phyloP scores from a whole-genome alignment of 495 filamentous ascomycete species.

The Gamarada debralockiae region DNA sequence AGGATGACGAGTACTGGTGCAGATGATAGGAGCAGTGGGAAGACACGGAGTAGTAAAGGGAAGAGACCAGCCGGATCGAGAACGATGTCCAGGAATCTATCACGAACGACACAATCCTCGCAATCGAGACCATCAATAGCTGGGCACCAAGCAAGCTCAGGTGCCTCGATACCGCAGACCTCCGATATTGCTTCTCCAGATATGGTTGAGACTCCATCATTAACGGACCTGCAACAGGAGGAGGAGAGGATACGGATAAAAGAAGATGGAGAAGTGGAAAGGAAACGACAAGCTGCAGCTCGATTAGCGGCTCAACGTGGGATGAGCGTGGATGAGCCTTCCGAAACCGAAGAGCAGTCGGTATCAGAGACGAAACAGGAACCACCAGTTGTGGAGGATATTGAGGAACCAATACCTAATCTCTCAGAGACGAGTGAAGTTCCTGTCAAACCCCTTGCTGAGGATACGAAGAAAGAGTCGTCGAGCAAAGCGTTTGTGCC shows the following conservation, averaged over 20 bases:
- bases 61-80: slow-evolving; percentile 51
- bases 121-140: slow-evolving; percentile 33
- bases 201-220: slow-evolving; percentile 46
- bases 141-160: slow-evolving; percentile 29
- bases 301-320: slow-evolving; percentile 69
- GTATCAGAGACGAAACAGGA: slow-evolving; percentile 13
- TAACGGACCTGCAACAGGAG: slow-evolving; percentile 72
- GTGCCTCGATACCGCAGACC: slow-evolving; percentile 24
- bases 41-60: slow-evolving; percentile 56
- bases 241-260: slow-evolving; percentile 63
- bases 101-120: slow-evolving; percentile 47
- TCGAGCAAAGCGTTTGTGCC: slow-evolving; percentile 19
- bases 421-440: too few species aligned
- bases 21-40: slow-evolving; percentile 70
- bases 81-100: slow-evolving; percentile 51
- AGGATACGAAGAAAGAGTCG: too few species aligned
- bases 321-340: slow-evolving; percentile 30
- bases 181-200: slow-evolving; percentile 18
- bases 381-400: slow-evolving; percentile 20
- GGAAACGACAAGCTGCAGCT: slow-evolving; percentile 67
- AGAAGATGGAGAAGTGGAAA: slow-evolving; percentile 68
- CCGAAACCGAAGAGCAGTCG: neutral
- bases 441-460: too few species aligned
- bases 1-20: slow-evolving; percentile 54
- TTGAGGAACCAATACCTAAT: neutral